phyloP scores from a whole-genome alignment of 2,329 filamentous ascomycete genomes.

The Sporothrix dimorphospora region DNA sequence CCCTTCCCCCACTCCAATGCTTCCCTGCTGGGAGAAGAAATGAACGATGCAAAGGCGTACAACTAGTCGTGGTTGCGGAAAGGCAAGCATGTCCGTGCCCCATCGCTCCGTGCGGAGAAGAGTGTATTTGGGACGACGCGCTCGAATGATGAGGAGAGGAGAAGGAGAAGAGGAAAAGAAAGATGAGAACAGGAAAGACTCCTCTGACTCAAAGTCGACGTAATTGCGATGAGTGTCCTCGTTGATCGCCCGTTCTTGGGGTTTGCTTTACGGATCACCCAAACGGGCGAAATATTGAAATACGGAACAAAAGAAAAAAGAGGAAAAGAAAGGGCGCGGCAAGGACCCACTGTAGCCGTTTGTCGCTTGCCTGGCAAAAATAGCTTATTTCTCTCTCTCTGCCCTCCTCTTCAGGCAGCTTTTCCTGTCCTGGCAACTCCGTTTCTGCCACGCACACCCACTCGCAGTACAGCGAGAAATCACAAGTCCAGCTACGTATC shows the following conservation, averaged over 20 bases:
- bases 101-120: neutral
- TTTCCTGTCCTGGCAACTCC: slow-evolving; percentile 1
- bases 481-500: neutral
- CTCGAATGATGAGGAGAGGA: neutral
- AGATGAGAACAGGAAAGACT: neutral
- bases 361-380: neutral
- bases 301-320: neutral
- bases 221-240: neutral
- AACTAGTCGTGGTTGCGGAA: neutral
- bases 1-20: neutral
- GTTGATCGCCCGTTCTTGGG: neutral
- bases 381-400: neutral
- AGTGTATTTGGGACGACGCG: too few species aligned
- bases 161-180: neutral
- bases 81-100: neutral
- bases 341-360: neutral
- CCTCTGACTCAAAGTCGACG: neutral
- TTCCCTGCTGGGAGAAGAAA: neutral
- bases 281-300: slow-evolving; percentile 6
- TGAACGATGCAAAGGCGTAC: neutral
- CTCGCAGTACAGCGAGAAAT: too few species aligned
- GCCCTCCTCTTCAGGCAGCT: neutral
- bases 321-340: neutral
- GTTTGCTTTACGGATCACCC: neutral
- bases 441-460: neutral